Base-by-base conservation (phyloP, 2,329 filamentous ascomycete genomes). In the Sporothrix schenckii region DNA sequence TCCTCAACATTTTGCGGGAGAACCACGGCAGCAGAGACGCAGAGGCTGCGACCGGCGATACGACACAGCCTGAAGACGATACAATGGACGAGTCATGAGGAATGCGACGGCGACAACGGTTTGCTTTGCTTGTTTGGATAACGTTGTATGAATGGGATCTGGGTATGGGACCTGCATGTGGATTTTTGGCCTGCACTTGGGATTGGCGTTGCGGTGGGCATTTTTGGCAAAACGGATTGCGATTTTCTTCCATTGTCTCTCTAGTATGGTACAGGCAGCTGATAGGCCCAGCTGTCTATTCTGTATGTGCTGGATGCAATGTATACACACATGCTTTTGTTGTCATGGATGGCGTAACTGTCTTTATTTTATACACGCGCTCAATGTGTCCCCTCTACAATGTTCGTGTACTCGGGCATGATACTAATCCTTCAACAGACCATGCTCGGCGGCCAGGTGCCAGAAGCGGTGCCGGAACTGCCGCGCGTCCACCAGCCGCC, bases 391-490 rank as follows among this genome's bases (percentile, higher is more conserved):
- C 4, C 27, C 4, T 30, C 4, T 30, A 30, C 27, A 3, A 30
- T 5, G 3, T 2, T 4, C 41, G 41, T 44, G 7, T 30, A 58
- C 58, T 3, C 27, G 27, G 27, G 27, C 3, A 30, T 30, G 27
- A 30, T 3, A 14, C 30, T 61, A 41, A 21, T 61, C 56, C 19
- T 61, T 10, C 52, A 85, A 58, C 63, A 86, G 73, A 0, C 80
- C 79, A 44, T 81, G 76, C 50, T 81, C 77, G 70, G 78, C 75
- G 19, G 83, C 84, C 65, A 84, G 70, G 70, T 79, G 80, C 84
- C 85, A 87, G 73, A 86, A 86, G 68, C 81, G 79, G 71, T 86
- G 84, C 56, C 76, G 80, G 81, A 83, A 85, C 70, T 80, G 81
- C 71, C 82, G 77, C 41, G 68, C 63, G 27, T 72, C 68, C 61